Evolutionary conservation across 345 rosid species (phyloP), one percentile per base, ranked within the genome.

Genomic region (Salix koriyanagi): DNA sequence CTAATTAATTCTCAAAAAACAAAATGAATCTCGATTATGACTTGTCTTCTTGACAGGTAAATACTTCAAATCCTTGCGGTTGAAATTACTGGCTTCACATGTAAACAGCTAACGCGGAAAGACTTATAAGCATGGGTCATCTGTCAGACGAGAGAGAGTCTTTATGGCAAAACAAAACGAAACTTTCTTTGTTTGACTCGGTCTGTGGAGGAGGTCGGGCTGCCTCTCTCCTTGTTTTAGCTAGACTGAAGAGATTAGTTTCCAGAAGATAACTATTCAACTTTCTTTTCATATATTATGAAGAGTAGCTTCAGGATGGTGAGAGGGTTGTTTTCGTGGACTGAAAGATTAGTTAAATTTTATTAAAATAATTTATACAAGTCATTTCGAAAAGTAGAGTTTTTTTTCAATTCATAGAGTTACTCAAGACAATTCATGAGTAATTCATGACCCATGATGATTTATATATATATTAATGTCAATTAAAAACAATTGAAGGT

Each of bases 11-110:
- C n/a, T 6, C 15, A 23, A 15, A 65, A 16, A 14, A 65, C 37
- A 25, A 25, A 32, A 25, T 32, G 44, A 41, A 41, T 41, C 12
- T 10, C 36, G 6, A 5, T 0, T 34, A 34, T 34, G 36, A 34
- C 36, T 5, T 34, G 36, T 34, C 36, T 34, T 41, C 44, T 41
- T 28, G 28, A 67, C 15, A 3, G 39, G 30, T 30, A 25, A 41
- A 8, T 8, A 2, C n/a, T 61, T 25, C 1, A 62, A 64, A 6
- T 15, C 11, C 23, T 19, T 32, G 2, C n/a, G 26, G 65, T 61
- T 66, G 73, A 32, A 41, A 54, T 58, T 73, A 21, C 60, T 79
- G 77, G 73, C 81, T 54, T 72, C 21, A 32, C 6, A 1, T 4
- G 15, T 5, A 34, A 13, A 66, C 36, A 34, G 18, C 30, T n/a